These are phyloP conservation scores for Cytospora chrysosperma DNA, from an alignment of 2,329 filamentous ascomycete genomes.

Conservation along the genomic window DNA sequence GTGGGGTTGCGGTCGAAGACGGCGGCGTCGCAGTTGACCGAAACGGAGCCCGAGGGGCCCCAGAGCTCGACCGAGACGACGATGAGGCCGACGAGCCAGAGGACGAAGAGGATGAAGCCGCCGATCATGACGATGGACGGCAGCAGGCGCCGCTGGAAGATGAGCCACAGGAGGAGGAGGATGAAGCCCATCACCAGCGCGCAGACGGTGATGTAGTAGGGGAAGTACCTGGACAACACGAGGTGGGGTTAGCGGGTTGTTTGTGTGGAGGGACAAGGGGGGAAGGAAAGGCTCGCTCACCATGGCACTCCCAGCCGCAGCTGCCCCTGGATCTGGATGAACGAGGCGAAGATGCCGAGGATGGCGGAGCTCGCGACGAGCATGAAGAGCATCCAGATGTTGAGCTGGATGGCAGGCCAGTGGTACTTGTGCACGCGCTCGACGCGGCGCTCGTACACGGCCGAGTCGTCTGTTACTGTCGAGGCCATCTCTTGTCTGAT, in stretches of 20 bases:
- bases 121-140: slow-evolving; percentile 63
- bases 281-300: slow-evolving; percentile 39
- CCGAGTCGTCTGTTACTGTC: slow-evolving; percentile 41
- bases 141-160: slow-evolving; percentile 59
- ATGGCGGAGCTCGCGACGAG: slow-evolving; percentile 57
- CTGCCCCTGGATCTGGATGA: slow-evolving; percentile 58
- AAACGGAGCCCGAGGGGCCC: slow-evolving; percentile 59
- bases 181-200: slow-evolving; percentile 66
- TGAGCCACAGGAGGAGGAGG: slow-evolving; percentile 60
- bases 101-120: slow-evolving; percentile 63
- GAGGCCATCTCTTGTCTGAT: slow-evolving; percentile 37
- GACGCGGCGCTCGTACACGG: slow-evolving; percentile 44
- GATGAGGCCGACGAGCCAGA: slow-evolving; percentile 67
- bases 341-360: slow-evolving; percentile 60
- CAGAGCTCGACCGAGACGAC: slow-evolving; percentile 63
- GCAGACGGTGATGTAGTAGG: slow-evolving; percentile 61
- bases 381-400: slow-evolving; percentile 67
- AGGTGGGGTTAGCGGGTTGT: too few relatives aligned
- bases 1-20: slow-evolving; percentile 52
- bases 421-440: slow-evolving; percentile 59
- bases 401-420: slow-evolving; percentile 67
- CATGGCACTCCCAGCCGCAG: slow-evolving; percentile 58
- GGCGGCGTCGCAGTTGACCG: slow-evolving; percentile 56
- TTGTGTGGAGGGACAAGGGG: not conserved
- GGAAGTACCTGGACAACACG: slow-evolving; percentile 57